A percentile compares a stretch with the other conserved stretches of the same genome.
These are phyloP conservation scores for Penicillium ochrochloron DNA, from an alignment of 495 filamentous ascomycete species.

Conservation along the genomic window DNA sequence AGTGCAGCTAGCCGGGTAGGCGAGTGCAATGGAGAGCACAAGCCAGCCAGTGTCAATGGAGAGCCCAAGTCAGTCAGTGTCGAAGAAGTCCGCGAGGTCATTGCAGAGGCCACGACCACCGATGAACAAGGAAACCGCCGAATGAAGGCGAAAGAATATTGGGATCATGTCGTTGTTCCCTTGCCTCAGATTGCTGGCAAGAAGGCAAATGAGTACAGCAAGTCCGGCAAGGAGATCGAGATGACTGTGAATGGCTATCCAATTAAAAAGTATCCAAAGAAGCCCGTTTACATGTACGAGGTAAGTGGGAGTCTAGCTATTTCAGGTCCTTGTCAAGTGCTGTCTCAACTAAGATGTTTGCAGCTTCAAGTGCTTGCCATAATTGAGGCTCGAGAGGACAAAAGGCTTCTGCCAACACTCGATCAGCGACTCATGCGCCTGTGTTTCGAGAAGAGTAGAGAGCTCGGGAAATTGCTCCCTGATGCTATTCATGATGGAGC, in stretches of 20 bases:
- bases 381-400: constrained; percentile 1
- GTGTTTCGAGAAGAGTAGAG: constrained; percentile 33
- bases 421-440: constrained; percentile 66
- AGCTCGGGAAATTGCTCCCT: constrained; percentile 57
- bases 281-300: constrained; percentile 79
- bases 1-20: background rate
- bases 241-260: constrained; percentile 76
- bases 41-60: background rate
- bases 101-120: background rate
- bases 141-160: background rate
- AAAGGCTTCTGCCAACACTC: constrained; percentile 12
- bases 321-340: background rate
- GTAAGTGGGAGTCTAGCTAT: constrained; percentile 55
- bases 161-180: background rate
- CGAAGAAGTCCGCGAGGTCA: background rate
- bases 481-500: constrained; percentile 77
- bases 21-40: background rate
- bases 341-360: background rate
- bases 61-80: background rate
- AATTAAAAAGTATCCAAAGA: constrained; percentile 57
- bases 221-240: constrained; percentile 57
- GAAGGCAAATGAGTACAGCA: constrained; percentile 50
- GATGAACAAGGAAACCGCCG: background rate
- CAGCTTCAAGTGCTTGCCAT: constrained; percentile 4
- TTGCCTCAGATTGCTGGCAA: background rate